phyloP scores from a whole-genome alignment of 257 asterid genomes.

The Nicotiana otophora region DNA sequence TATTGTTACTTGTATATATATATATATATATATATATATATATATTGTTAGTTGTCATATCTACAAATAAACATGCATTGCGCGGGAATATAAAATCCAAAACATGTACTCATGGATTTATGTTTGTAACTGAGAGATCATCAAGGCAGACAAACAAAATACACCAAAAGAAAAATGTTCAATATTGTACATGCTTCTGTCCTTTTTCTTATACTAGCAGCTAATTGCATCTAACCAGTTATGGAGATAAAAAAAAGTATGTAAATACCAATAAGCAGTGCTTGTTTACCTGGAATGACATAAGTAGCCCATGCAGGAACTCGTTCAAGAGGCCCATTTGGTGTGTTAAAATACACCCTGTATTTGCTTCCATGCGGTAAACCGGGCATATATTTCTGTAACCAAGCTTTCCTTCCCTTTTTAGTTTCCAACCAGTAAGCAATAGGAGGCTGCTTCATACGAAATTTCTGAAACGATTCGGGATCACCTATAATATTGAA shows the following conservation, averaged over 20 bases:
- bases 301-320: constrained; percentile 99
- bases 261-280: constrained; percentile 21
- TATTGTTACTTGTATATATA: too few relatives aligned
- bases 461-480: constrained; percentile 62
- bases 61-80: background rate
- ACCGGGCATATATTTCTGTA: constrained; percentile 74
- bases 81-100: background rate
- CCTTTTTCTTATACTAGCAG: background rate
- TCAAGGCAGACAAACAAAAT: background rate
- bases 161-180: background rate
- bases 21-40: background rate
- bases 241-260: constrained; percentile 12
- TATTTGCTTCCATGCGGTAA: constrained; percentile 94
- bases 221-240: background rate
- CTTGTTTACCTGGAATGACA: constrained; percentile 70
- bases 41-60: background rate
- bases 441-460: constrained; percentile 75
- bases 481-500: constrained; percentile 63
- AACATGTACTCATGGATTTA: background rate
- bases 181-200: background rate
- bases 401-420: constrained; percentile 94
- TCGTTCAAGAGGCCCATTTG: constrained; percentile 88
- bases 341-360: constrained; percentile 84
- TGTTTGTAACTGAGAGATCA: background rate
- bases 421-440: constrained; percentile 93